A percentile compares a stretch with the other conserved stretches of the same genome.
phyloP scores from a whole-genome alignment of 495 filamentous ascomycete genomes.

The Aeminium ludgeri region DNA sequence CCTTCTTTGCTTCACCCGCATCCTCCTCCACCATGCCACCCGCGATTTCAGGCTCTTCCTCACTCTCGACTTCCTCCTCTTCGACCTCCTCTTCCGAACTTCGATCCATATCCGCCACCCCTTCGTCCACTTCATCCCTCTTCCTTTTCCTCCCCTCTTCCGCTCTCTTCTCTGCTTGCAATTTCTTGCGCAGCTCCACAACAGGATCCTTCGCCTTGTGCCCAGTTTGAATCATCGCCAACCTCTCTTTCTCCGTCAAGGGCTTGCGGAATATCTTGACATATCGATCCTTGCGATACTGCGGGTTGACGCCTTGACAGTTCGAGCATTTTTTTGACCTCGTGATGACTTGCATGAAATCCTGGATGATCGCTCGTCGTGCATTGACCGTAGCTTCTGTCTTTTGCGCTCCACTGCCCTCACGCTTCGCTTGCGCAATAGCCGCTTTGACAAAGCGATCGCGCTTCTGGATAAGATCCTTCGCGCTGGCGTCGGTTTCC shows the following conservation, averaged over 20 bases:
- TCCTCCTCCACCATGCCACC: slow-evolving; percentile 9
- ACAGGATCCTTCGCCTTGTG: slow-evolving; percentile 49
- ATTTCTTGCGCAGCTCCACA: slow-evolving; percentile 22
- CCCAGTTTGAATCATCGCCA: slow-evolving; percentile 53
- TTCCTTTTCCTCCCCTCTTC: slow-evolving; percentile 13
- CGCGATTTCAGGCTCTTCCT: slow-evolving; percentile 30
- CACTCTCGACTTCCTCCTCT: slow-evolving; percentile 25
- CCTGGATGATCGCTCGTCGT: slow-evolving; percentile 56
- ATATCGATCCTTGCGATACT: slow-evolving; percentile 68
- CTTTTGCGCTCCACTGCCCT: slow-evolving; percentile 42
- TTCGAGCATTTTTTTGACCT: slow-evolving; percentile 49
- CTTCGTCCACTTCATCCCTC: slow-evolving; percentile 41
- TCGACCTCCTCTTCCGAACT: slow-evolving; percentile 29
- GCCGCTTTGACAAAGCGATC: slow-evolving; percentile 51
- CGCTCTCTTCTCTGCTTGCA: slow-evolving; percentile 9
- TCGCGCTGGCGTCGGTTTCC: slow-evolving; percentile 37
- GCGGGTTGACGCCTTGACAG: slow-evolving; percentile 48
- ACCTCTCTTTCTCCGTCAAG: slow-evolving; percentile 48
- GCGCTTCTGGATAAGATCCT: slow-evolving; percentile 47
- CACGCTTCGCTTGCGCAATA: slow-evolving; percentile 35
- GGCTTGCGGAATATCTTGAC: slow-evolving; percentile 87
- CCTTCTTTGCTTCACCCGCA: slow-evolving; percentile 18
- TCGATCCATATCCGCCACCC: slow-evolving; percentile 47
- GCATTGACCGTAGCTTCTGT: slow-evolving; percentile 64
- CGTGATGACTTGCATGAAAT: slow-evolving; percentile 56